These are phyloP conservation scores for Syzygium aqueum DNA, from an alignment of 345 rosid genomes.

Conservation along the genomic window DNA sequence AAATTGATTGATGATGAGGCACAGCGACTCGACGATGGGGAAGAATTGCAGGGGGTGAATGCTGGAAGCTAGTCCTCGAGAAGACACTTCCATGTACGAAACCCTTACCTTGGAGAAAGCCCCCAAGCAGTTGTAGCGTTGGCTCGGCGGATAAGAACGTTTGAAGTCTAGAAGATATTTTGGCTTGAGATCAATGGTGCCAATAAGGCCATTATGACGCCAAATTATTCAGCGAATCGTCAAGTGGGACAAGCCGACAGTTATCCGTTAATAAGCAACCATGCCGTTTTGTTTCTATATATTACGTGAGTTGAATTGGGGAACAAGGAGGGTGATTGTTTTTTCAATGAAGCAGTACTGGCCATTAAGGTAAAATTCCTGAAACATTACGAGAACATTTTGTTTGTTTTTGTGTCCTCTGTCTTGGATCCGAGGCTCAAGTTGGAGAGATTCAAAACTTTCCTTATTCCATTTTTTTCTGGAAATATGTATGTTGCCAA, in stretches of 20 bases:
- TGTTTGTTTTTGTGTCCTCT: not conserved
- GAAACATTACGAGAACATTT: not conserved
- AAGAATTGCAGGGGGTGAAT: not conserved
- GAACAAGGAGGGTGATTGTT: too few relatives aligned
- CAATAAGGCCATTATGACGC: not conserved
- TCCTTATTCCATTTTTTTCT: not conserved
- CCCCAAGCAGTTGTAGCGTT: not conserved
- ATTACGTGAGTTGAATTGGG: too few relatives aligned
- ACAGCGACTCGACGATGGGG: not conserved
- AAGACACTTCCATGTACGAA: not conserved
- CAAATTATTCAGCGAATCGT: not conserved
- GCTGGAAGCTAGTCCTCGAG: not conserved
- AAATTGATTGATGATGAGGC: not conserved
- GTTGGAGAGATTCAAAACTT: not conserved
- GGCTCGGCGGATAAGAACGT: not conserved
- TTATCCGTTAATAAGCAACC: too few relatives aligned
- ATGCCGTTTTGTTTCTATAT: too few relatives aligned
- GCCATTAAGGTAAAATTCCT: not conserved
- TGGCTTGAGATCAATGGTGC: not conserved
- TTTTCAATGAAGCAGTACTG: too few relatives aligned
- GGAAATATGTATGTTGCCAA: not conserved
- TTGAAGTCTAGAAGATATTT: not conserved
- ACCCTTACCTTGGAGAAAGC: not conserved
- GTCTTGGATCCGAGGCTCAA: not conserved
- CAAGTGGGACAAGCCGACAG: too few relatives aligned